Conservation (phyloP, 352 stramenopile genomes). For the Pilasporangium apinafurcum region DNA sequence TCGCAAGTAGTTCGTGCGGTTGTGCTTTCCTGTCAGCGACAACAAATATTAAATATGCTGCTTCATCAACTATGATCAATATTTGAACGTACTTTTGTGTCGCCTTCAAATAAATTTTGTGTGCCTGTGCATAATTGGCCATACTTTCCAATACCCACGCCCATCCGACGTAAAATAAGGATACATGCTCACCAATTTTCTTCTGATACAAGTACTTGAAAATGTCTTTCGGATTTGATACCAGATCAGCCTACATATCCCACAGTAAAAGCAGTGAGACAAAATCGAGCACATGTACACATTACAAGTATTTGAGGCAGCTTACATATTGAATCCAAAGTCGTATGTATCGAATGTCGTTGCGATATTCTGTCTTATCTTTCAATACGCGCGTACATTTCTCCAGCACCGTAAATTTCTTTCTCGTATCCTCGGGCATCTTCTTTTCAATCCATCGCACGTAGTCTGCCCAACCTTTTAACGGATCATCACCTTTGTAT, state of each 20-base stretch:
- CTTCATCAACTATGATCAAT: no score
- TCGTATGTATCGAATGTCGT: conserved; percentile 77
- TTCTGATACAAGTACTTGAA: conserved; percentile 87
- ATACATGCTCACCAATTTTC: conserved; percentile 76
- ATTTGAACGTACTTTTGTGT: conserved; percentile 84
- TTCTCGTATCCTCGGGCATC: conserved; percentile 77
- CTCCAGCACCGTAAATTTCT: conserved; percentile 71
- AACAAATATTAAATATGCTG: not conserved
- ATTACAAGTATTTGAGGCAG: no score
- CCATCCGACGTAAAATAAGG: conserved; percentile 85
- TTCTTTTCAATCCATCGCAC: conserved; percentile 77
- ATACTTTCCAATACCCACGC: conserved; percentile 77
- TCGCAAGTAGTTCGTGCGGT: conserved; percentile 53
- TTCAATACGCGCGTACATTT: conserved; percentile 73
- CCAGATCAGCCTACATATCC: conserved; percentile 60
- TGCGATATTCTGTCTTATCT: conserved; percentile 47
- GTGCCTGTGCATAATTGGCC: conserved; percentile 73
- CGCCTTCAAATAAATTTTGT: conserved; percentile 85
- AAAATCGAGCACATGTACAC: not conserved
- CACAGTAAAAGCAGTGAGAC: not conserved
- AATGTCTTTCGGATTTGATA: conserved; percentile 84
- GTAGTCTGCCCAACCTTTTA: conserved; percentile 65
- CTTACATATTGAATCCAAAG: conserved; percentile 87
- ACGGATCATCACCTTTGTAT: conserved; percentile 60
- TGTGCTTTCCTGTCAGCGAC: conserved; percentile 45